These are phyloP conservation scores for Eudorina sp. DNA, from an alignment of 139 green algal species.

Conservation along the genomic window DNA sequence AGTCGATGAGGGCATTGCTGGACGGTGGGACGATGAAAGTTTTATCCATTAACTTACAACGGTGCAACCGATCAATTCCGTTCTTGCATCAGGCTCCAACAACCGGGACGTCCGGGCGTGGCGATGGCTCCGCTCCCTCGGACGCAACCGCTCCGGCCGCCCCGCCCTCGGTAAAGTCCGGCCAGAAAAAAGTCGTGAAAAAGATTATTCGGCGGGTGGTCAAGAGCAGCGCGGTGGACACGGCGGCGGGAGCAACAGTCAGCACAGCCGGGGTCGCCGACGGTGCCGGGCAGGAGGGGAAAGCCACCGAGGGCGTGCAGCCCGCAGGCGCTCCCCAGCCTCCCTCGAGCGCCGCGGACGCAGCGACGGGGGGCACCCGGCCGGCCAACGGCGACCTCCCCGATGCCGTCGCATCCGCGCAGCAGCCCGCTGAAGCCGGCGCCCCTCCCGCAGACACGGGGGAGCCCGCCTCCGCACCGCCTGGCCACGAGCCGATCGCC, in stretches of 20 bases:
- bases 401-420: no score
- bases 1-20: not conserved
- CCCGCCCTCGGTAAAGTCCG: not conserved
- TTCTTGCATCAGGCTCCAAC: not conserved
- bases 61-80: no score
- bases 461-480: no score
- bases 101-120: not conserved
- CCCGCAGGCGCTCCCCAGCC: not conserved
- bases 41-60: not conserved
- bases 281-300: not conserved
- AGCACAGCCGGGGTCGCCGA: not conserved
- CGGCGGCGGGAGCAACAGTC: not conserved
- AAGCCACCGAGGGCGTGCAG: not conserved
- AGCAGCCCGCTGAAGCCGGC: no score
- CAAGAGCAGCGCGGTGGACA: not conserved
- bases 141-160: not conserved
- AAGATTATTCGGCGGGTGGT: conserved; percentile 29
- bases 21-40: not conserved
- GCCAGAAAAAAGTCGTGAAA: conserved; percentile 37
- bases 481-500: no score
- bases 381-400: no score
- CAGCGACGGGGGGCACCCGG: not conserved
- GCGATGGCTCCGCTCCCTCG: not conserved
- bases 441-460: no score
- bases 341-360: not conserved